Evolutionary conservation across 805 yeast genomes (phyloP), one percentile per base, ranked within the genome.

Genomic region (Candida vartiovaarae): DNA sequence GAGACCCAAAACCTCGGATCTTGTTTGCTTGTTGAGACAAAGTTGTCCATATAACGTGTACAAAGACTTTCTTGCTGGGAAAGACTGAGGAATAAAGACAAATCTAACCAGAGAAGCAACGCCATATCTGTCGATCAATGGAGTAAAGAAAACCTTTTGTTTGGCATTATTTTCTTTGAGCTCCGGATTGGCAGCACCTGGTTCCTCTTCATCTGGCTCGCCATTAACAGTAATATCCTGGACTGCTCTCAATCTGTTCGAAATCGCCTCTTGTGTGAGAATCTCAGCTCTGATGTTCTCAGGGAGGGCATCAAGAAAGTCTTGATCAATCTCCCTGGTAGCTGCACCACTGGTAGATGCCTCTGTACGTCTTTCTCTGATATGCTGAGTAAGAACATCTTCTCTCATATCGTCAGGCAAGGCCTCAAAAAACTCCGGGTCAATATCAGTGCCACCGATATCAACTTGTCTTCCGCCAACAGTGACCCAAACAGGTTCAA

Each of bases 401-500:
- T 88, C 95, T 40, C 96, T 70, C 85, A 90, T 84, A 42, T 86
- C 93, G 36, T 87, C 95, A 0, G 97, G 97, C 32, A 90, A 70
- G 0, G 96, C 96, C 54, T 82, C 84, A 47, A 90, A 69, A 59
- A 88, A 90, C 52, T 85, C 91, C 0, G 95, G 95, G 63, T 90
- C 97, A 46, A 90, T 87, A 43, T 86, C 96, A 3, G 95, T 81
- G 0, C 93, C 95, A 34, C 90, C 76, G 32, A 90, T 84, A 57
- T 90, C 95, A 32, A 90, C 89, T 40, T 80, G 80, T 27, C 82
- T 64, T 25, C 84, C 95, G 32, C 88, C 89, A 51, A 90, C 82
- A 9, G 69, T 69, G 3, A 90, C 88, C 67, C 72, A 74, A 0
- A 84, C 70, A 0, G 95, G 90, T 11, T 74, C 72, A n/a, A n/a